phyloP scores from a whole-genome alignment of 495 filamentous ascomycete genomes.

The Penicillium manginii region DNA sequence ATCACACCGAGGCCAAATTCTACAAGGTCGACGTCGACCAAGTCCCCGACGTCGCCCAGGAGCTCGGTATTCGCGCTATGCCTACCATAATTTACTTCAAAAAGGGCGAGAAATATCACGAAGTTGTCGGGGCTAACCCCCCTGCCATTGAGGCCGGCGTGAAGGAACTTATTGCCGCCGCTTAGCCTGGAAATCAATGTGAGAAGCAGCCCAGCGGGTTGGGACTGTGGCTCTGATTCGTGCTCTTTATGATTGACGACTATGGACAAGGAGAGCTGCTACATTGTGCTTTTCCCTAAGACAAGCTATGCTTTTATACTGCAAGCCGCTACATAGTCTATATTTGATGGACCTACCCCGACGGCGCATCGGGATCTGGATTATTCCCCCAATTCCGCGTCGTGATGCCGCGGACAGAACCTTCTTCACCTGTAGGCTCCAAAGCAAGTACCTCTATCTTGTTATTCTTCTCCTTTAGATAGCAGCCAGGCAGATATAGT shows the following conservation, averaged over 20 bases:
- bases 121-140: constrained; percentile 74
- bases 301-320: too few species aligned
- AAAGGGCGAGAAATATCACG: constrained; percentile 65
- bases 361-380: constrained; percentile 41
- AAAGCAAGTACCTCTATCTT: constrained; percentile 47
- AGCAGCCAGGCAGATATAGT: constrained; percentile 45
- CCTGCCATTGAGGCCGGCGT: constrained; percentile 15
- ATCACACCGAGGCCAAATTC: constrained; percentile 63
- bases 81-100: constrained; percentile 85
- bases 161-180: constrained; percentile 7
- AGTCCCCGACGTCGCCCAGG: constrained; percentile 69
- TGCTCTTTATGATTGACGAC: neutral
- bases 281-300: too few species aligned
- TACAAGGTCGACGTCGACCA: constrained; percentile 88
- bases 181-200: too few species aligned
- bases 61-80: constrained; percentile 84
- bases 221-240: too few species aligned
- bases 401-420: constrained; percentile 33
- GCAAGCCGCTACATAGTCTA: neutral
- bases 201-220: too few species aligned
- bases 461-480: constrained; percentile 34
- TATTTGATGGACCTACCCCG: neutral
- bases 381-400: constrained; percentile 47
- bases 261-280: neutral
- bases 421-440: constrained; percentile 36